Conservation (phyloP, 768 basidiomycete species). For the Tylopilus cervinicoccineus region DNA sequence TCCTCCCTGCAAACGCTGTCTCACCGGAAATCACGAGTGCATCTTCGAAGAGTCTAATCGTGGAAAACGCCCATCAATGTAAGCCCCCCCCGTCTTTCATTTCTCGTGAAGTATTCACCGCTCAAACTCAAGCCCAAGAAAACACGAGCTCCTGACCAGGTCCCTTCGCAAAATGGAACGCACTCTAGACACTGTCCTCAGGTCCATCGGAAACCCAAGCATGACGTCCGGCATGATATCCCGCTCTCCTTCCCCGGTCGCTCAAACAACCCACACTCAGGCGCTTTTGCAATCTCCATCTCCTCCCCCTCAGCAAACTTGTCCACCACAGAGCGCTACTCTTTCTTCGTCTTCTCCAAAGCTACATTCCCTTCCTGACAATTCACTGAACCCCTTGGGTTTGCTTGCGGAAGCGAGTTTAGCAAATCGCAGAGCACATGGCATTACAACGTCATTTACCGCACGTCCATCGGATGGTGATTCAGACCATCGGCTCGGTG, state of each 20-base stretch:
- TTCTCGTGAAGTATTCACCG: slow-evolving; percentile 25
- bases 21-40: slow-evolving; percentile 78
- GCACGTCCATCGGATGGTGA: slow-evolving; percentile 36
- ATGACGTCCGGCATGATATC: slow-evolving; percentile 79
- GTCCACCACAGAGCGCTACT: slow-evolving; percentile 20
- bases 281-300: slow-evolving; percentile 53
- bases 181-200: slow-evolving; percentile 87
- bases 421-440: slow-evolving; percentile 64
- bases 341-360: slow-evolving; percentile 63
- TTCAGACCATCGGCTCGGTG: slow-evolving; percentile 57
- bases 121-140: slow-evolving; percentile 47
- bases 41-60: slow-evolving; percentile 96
- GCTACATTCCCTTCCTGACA: slow-evolving; percentile 88
- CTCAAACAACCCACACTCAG: slow-evolving; percentile 48
- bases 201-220: slow-evolving; percentile 82
- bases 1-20: slow-evolving; percentile 87
- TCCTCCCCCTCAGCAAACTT: slow-evolving; percentile 41
- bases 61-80: slow-evolving; percentile 88
- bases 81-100: slow-evolving; percentile 20
- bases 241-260: slow-evolving; percentile 68
- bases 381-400: slow-evolving; percentile 87
- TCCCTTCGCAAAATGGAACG: slow-evolving; percentile 89
- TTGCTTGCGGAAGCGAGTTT: slow-evolving; percentile 87
- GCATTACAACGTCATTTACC: slow-evolving; percentile 38
- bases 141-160: slow-evolving; percentile 77